Evolutionary conservation across 352 stramenopile genomes (phyloP), one percentile per base, ranked within the genome.

Genomic region (Globisporangium heterothallicum): DNA sequence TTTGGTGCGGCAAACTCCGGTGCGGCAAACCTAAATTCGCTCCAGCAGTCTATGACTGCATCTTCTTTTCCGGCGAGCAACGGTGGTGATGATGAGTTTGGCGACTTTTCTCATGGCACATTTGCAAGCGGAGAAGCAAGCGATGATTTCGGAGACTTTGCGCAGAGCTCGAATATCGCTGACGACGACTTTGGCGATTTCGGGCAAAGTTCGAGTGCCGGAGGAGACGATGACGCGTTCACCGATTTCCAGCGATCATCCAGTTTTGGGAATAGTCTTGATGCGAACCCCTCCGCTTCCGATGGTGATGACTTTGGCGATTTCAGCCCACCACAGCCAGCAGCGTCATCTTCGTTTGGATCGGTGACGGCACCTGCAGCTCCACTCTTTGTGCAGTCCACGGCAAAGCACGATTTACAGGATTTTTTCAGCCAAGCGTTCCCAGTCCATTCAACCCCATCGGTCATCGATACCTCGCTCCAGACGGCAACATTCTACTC

Each of bases 151-250:
- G 68, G 58, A 19, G 63, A 70, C 18, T 82, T 82, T 43, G 61
- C 46, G 43, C 43, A 45, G 5, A 43, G 27, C 12, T 42, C 42
- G 22, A 41, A n/a, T n/a, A n/a, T 6, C 24, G 18, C 26, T 38
- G 38, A 59, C 34, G 62, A 75, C 26, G 63, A 45, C 16, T 75
- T 80, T 53, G 70, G 54, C 12, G 67, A 78, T 18, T 84, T 84
- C 63, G 43, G 27, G 10, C 53, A 74, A 21, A 69, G 43, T 25
- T 25, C 41, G 22, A 27, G 32, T 16, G 12, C 32, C 10, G 32
- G 6, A 26, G 4, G n/a, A n/a, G 36, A 61, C 19, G 58, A 66
- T 32, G 53, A 68, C 52, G 53, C 34, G 14, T 80, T 78, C 53
- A 59, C 59, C 16, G 61, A 63, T 16, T 79, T 76, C 29, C n/a